Evolutionary conservation across 2,329 filamentous ascomycete genomes (phyloP).

Genomic region (Fusarium sp.): DNA sequence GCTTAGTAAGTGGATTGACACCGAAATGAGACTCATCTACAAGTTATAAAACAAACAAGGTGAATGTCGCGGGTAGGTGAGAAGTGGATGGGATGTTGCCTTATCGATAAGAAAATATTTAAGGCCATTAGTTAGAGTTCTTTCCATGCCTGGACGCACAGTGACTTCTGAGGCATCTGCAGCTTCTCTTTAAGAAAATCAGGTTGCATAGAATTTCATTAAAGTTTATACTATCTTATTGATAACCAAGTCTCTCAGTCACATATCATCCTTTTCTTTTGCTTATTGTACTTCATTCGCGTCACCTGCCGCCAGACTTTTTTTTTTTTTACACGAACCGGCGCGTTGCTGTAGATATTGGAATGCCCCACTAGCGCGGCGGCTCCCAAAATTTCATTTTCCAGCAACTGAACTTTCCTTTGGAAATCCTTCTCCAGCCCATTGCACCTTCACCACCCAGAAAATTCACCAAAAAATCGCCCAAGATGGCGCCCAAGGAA

Average conservation of each 20-base stretch:
- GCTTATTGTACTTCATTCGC: neutral
- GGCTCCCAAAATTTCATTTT: slow-evolving; percentile 46
- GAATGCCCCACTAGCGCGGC: slow-evolving; percentile 38
- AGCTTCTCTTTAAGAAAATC: neutral
- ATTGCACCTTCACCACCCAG: slow-evolving; percentile 40
- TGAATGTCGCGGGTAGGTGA: slow-evolving; percentile 2
- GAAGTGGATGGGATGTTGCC: neutral
- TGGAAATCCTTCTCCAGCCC: slow-evolving; percentile 28
- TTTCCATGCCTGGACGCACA: neutral
- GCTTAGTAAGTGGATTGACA: neutral
- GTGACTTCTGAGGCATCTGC: neutral
- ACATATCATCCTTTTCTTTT: neutral
- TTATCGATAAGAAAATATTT: slow-evolving; percentile 36
- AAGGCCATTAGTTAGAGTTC: neutral
- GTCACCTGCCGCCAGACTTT: slow-evolving; percentile 7
- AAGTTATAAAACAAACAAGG: neutral
- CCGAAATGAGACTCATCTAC: neutral
- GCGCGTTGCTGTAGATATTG: slow-evolving; percentile 27
- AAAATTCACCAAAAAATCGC: slow-evolving; percentile 24
- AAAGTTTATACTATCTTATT: neutral
- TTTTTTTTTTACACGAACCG: slow-evolving; percentile 29
- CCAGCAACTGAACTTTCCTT: slow-evolving; percentile 36
- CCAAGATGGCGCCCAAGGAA: slow-evolving; percentile 53
- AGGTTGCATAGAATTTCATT: neutral
- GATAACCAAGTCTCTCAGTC: neutral